Conservation (phyloP, 2,329 filamentous ascomycete species). For the Colletotrichum graminicola region DNA sequence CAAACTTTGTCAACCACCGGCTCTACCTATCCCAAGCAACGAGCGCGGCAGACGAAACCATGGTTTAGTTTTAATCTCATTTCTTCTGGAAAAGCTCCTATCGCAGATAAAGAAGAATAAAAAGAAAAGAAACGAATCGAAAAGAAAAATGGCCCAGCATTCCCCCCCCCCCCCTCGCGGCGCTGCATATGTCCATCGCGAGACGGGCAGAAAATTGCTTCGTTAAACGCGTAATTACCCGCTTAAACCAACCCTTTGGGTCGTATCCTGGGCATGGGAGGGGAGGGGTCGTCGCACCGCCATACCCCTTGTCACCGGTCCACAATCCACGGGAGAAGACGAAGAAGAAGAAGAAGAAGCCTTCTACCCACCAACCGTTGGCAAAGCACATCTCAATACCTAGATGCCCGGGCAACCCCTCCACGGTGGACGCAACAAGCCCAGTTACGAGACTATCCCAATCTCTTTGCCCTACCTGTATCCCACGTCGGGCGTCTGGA, state of each 20-base stretch:
- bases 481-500: too few species aligned
- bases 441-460: neutral
- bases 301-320: constrained; percentile 15
- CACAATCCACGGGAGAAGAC: neutral
- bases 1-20: constrained; percentile 5
- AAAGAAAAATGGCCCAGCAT: too few species aligned
- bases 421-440: too few species aligned
- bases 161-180: too few species aligned
- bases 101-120: too few species aligned
- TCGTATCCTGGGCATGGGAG: constrained; percentile 26
- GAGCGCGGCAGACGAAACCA: too few species aligned
- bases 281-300: constrained; percentile 7
- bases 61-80: neutral
- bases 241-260: constrained; percentile 23
- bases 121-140: too few species aligned
- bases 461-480: neutral
- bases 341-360: neutral
- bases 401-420: neutral
- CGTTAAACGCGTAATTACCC: neutral
- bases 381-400: constrained; percentile 3
- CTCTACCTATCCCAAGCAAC: neutral
- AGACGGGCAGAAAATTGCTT: neutral
- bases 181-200: neutral
- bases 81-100: neutral
- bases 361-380: constrained; percentile 2